Conservation (phyloP, 2,329 filamentous ascomycete genomes). For the Cordyceps cateniannulata region DNA sequence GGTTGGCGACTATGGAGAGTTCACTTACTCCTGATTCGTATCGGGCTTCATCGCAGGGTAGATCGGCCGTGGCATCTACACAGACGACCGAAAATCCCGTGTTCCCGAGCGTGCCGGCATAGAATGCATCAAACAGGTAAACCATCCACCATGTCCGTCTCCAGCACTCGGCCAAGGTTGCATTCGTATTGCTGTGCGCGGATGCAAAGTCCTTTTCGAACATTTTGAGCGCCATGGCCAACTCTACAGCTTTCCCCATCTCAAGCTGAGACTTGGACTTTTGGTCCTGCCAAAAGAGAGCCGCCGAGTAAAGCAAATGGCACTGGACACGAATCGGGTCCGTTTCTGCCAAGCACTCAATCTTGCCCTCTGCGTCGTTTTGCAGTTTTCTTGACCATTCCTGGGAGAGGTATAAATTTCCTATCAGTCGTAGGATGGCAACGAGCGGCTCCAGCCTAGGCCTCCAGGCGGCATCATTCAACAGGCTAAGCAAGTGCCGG, state of each 20-base stretch:
- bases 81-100: constrained; percentile 24
- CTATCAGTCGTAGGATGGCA: constrained; percentile 27
- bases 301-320: constrained; percentile 30
- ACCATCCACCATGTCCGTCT: constrained; percentile 66
- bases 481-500: constrained; percentile 14
- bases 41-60: constrained; percentile 59
- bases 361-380: constrained; percentile 4
- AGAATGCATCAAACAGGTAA: constrained; percentile 51
- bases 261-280: constrained; percentile 20
- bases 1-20: too few species aligned
- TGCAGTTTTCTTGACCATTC: constrained; percentile 12
- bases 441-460: constrained; percentile 19
- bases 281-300: constrained; percentile 27
- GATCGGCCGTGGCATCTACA: constrained; percentile 46
- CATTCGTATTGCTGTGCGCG: constrained; percentile 38
- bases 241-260: constrained; percentile 43
- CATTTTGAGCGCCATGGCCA: constrained; percentile 56
- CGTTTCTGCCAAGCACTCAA: constrained; percentile 2
- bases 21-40: constrained; percentile 38
- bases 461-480: constrained; percentile 1
- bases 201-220: constrained; percentile 47
- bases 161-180: constrained; percentile 48
- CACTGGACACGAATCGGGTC: constrained; percentile 29
- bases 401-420: constrained; percentile 23
- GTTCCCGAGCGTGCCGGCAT: constrained; percentile 24